A percentile compares a stretch with the other conserved stretches of the same genome.
These are phyloP conservation scores for Kwoniella mangroviensis DNA, from an alignment of 768 basidiomycete genomes.

Conservation along the genomic window DNA sequence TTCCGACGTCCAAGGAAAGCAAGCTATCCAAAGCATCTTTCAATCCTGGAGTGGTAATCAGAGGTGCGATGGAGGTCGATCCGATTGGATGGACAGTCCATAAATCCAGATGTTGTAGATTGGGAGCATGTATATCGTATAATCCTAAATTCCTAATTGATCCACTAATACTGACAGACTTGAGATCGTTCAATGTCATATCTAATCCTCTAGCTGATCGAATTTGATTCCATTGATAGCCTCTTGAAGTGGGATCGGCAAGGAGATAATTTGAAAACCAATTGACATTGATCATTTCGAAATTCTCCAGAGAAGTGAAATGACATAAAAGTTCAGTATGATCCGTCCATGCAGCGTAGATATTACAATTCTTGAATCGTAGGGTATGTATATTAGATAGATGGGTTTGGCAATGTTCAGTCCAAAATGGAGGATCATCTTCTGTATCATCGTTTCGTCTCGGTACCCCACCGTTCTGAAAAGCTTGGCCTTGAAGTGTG, in stretches of 20 bases:
- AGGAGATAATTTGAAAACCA: background rate
- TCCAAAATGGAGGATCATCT: constrained; percentile 18
- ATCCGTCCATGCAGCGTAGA: constrained; percentile 8
- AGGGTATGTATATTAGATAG: constrained; percentile 1
- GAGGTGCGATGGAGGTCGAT: background rate
- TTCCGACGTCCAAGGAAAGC: constrained; percentile 33
- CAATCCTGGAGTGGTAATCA: constrained; percentile 22
- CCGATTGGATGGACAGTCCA: constrained; percentile 6
- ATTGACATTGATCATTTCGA: constrained; percentile 8
- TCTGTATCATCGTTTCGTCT: background rate
- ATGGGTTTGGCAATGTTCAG: background rate
- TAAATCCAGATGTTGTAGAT: constrained; percentile 15
- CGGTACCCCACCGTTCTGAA: background rate
- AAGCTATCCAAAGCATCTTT: constrained; percentile 27
- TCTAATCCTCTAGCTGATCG: background rate
- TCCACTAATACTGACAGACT: background rate
- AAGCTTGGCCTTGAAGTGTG: background rate
- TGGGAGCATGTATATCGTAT: constrained; percentile 8
- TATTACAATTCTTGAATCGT: background rate
- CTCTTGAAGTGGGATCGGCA: background rate
- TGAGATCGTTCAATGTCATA: background rate
- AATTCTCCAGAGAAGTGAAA: background rate
- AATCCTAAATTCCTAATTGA: constrained; percentile 7
- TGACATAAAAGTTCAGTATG: constrained; percentile 5
- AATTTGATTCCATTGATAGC: background rate